These are phyloP conservation scores for Nemania diffusa DNA, from an alignment of 2,329 filamentous ascomycete genomes.

Conservation along the genomic window DNA sequence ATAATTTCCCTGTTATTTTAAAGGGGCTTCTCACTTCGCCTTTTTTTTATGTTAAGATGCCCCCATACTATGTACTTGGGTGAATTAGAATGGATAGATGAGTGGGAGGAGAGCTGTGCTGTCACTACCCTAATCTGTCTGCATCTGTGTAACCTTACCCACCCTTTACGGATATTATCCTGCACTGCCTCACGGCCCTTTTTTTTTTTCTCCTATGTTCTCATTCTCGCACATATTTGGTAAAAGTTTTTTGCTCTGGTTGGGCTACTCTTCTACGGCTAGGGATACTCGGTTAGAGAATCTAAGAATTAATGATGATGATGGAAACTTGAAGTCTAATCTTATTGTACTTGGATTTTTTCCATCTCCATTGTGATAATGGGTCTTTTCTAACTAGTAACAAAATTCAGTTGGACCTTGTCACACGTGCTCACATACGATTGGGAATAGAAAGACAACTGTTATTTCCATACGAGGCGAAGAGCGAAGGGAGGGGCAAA, in stretches of 20 bases:
- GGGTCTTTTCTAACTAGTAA: not conserved
- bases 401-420: not conserved
- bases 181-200: conserved; percentile 28
- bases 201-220: conserved; percentile 10
- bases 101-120: conserved; percentile 30
- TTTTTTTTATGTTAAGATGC: conserved; percentile 26
- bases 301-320: conserved; percentile 39
- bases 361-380: not conserved
- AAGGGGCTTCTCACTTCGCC: conserved; percentile 33
- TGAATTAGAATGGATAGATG: conserved; percentile 22
- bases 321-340: conserved; percentile 10
- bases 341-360: not conserved
- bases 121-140: conserved; percentile 11
- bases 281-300: conserved; percentile 37
- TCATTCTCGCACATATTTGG: conserved; percentile 35
- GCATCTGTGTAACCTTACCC: conserved; percentile 23
- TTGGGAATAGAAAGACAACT: not conserved
- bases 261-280: conserved; percentile 32
- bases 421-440: not conserved
- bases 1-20: conserved; percentile 31
- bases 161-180: conserved; percentile 8
- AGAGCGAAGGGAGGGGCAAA: not conserved
- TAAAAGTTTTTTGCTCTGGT: conserved; percentile 16
- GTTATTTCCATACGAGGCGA: not conserved
- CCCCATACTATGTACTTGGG: not conserved